These are phyloP conservation scores for Eucalyptus caleyi DNA, from an alignment of 345 rosid species.

Conservation along the genomic window DNA sequence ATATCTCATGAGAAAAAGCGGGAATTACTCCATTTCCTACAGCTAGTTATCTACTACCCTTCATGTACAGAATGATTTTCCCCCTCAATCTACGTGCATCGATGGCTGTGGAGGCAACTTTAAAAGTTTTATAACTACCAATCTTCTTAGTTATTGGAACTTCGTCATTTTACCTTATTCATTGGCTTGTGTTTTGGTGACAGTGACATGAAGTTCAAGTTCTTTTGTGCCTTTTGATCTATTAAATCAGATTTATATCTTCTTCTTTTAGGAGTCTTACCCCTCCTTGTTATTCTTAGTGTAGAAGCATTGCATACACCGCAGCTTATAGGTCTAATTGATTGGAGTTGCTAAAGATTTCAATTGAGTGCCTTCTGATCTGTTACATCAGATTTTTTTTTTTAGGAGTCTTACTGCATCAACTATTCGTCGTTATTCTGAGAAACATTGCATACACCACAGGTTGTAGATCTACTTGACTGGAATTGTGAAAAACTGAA, in stretches of 20 bases:
- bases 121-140: background rate
- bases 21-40: background rate
- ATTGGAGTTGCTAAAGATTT: background rate
- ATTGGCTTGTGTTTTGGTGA: background rate
- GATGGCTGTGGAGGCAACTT: background rate
- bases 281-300: background rate
- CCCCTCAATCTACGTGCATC: background rate
- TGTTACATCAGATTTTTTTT: background rate
- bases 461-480: background rate
- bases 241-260: background rate
- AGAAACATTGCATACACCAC: background rate
- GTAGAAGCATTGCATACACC: background rate
- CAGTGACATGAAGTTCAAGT: background rate
- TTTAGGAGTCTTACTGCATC: background rate
- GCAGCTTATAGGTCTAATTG: background rate
- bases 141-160: background rate
- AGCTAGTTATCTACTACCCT: background rate
- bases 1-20: background rate
- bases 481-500: background rate
- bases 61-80: background rate
- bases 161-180: background rate
- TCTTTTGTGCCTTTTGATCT: background rate
- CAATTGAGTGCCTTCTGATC: background rate
- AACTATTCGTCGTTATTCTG: background rate
- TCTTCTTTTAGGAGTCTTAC: background rate